phyloP scores from a whole-genome alignment of 139 green algal genomes.

The Gonium pectorale region DNA sequence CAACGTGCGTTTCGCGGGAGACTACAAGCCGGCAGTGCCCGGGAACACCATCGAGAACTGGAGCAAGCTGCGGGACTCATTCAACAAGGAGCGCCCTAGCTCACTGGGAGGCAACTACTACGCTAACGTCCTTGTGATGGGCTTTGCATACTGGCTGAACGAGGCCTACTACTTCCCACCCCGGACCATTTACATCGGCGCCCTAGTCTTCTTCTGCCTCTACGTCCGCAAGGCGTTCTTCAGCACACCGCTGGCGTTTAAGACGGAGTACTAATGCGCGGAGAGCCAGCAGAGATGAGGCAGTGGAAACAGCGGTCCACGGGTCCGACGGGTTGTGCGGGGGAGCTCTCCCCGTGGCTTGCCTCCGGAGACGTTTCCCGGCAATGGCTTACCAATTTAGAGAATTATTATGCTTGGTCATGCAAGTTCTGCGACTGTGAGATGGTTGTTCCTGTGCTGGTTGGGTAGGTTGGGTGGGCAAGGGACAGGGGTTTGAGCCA shows the following conservation, averaged over 20 bases:
- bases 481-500: too few relatives aligned
- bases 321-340: too few relatives aligned
- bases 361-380: too few relatives aligned
- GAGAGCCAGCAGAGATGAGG: too few relatives aligned
- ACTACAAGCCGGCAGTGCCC: slow-evolving; percentile 36
- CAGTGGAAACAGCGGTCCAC: too few relatives aligned
- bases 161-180: slow-evolving; percentile 43
- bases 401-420: too few relatives aligned
- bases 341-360: too few relatives aligned
- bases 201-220: slow-evolving; percentile 30
- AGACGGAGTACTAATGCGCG: slow-evolving; percentile 31
- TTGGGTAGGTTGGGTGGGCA: too few relatives aligned
- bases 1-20: slow-evolving; percentile 9
- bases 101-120: slow-evolving; percentile 37
- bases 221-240: slow-evolving; percentile 39
- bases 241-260: background rate
- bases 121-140: slow-evolving; percentile 24
- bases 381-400: too few relatives aligned
- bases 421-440: too few relatives aligned
- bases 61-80: background rate
- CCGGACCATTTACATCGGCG: slow-evolving; percentile 37
- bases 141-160: slow-evolving; percentile 43
- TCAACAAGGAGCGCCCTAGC: slow-evolving; percentile 25
- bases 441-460: too few relatives aligned
- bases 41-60: slow-evolving; percentile 43